phyloP scores from a whole-genome alignment of 1,139 yeast species.

The Diutina rugosa region DNA sequence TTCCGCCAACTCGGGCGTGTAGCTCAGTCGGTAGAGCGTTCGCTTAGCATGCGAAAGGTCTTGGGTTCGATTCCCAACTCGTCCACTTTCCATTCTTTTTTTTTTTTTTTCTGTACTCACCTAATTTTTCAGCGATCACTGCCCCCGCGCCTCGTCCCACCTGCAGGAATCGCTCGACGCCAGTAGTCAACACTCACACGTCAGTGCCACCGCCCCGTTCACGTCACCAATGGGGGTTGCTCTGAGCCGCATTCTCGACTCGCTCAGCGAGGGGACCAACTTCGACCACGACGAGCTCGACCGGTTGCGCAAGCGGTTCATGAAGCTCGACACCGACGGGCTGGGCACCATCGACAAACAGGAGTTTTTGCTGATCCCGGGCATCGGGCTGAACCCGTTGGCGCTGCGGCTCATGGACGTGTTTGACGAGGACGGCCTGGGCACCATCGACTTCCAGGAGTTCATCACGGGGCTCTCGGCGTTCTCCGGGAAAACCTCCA shows the following conservation, averaged over 20 bases:
- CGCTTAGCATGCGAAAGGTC: too few species aligned
- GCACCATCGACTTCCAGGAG: conserved; percentile 91
- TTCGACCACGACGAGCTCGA: conserved; percentile 87
- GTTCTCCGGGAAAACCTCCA: conserved; percentile 79
- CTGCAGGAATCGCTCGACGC: too few species aligned
- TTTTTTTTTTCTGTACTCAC: too few species aligned
- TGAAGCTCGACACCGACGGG: conserved; percentile 89
- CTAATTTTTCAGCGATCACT: too few species aligned
- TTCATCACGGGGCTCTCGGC: conserved; percentile 84
- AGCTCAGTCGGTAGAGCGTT: too few species aligned
- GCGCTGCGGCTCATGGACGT: conserved; percentile 87
- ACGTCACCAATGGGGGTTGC: conserved; percentile 47
- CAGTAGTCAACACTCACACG: not conserved
- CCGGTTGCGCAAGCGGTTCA: conserved; percentile 79
- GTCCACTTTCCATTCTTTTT: too few species aligned
- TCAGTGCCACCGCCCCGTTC: not conserved
- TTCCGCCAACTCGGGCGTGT: too few species aligned
- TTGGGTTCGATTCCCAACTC: too few species aligned
- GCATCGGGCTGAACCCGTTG: conserved; percentile 80
- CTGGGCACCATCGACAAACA: conserved; percentile 85
- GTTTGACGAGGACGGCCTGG: conserved; percentile 87
- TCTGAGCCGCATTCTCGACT: conserved; percentile 54
- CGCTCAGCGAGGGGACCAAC: conserved; percentile 65
- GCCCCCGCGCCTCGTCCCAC: too few species aligned
- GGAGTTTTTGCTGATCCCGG: conserved; percentile 88